These are phyloP conservation scores for Neonectria punicea DNA, from an alignment of 2,329 filamentous ascomycete genomes.

Conservation along the genomic window DNA sequence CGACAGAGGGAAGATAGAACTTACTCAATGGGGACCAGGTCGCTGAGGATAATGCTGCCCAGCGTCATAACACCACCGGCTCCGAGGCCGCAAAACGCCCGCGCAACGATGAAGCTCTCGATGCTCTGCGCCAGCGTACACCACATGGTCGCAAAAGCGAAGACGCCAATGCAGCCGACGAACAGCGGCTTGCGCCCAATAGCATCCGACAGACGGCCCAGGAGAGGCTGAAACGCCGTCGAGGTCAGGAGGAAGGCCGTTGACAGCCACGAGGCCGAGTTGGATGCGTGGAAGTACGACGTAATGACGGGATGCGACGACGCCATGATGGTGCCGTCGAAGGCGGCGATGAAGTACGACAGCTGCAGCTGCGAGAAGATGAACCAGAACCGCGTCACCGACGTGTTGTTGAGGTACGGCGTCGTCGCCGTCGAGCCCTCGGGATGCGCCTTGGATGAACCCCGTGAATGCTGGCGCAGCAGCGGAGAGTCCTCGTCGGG, in stretches of 20 bases:
- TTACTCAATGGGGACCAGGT: conserved; percentile 78
- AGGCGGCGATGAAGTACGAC: conserved; percentile 69
- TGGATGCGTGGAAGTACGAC: conserved; percentile 80
- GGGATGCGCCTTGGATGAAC: conserved; percentile 31
- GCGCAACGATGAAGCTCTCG: conserved; percentile 74
- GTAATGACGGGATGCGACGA: conserved; percentile 85
- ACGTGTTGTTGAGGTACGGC: conserved; percentile 58
- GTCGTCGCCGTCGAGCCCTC: conserved; percentile 29
- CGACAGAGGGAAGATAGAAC: conserved; percentile 36
- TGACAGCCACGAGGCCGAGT: conserved; percentile 84
- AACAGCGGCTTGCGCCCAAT: conserved; percentile 76
- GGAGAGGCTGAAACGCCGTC: conserved; percentile 79
- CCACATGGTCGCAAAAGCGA: conserved; percentile 73
- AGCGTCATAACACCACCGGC: conserved; percentile 77
- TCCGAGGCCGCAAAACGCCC: conserved; percentile 77
- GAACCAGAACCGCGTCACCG: conserved; percentile 66
- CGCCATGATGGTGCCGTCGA: conserved; percentile 85
- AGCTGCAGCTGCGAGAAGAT: conserved; percentile 69
- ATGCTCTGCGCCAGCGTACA: conserved; percentile 76
- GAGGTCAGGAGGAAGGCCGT: conserved; percentile 82
- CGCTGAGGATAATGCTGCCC: conserved; percentile 76
- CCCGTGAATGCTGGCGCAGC: conserved; percentile 27
- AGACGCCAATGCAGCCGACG: conserved; percentile 70
- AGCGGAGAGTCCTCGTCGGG: conserved; percentile 43
- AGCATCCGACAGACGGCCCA: conserved; percentile 79